Percentiles rank a stretch among this genome's conserved stretches.
Evolutionary conservation across 129 eudicot species (phyloP).

Genomic region (Artemisia annua): DNA sequence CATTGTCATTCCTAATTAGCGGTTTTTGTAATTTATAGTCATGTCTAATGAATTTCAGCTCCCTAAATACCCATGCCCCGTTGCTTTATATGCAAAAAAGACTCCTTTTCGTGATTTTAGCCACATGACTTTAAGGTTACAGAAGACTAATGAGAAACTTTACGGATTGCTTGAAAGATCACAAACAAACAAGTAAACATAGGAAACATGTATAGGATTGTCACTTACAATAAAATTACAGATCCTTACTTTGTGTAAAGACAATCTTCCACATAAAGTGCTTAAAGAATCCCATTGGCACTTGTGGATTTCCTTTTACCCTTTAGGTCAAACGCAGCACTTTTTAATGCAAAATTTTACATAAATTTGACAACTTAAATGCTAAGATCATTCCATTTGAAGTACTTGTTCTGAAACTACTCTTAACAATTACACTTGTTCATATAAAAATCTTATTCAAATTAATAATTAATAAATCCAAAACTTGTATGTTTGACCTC

Average conservation of each 20-base stretch:
- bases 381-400: not conserved
- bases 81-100: not conserved
- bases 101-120: not conserved
- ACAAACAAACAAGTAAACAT: not conserved
- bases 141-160: not conserved
- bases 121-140: not conserved
- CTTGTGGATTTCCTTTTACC: conserved; percentile 14
- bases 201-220: conserved; percentile 21
- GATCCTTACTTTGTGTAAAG: conserved; percentile 19
- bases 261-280: not conserved
- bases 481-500: conserved; percentile 5
- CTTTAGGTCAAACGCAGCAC: conserved; percentile 17
- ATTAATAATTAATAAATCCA: not conserved
- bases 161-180: not conserved
- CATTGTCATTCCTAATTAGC: not conserved
- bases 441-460: not conserved
- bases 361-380: not conserved
- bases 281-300: conserved; percentile 12
- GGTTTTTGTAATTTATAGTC: no score
- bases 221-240: conserved; percentile 18
- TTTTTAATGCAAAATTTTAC: conserved; percentile 5
- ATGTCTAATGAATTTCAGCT: no score
- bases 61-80: not conserved
- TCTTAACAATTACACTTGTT: not conserved
- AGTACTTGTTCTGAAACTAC: not conserved